phyloP scores from a whole-genome alignment of 164 flowering plant species.

The Nymphaea colorata region DNA sequence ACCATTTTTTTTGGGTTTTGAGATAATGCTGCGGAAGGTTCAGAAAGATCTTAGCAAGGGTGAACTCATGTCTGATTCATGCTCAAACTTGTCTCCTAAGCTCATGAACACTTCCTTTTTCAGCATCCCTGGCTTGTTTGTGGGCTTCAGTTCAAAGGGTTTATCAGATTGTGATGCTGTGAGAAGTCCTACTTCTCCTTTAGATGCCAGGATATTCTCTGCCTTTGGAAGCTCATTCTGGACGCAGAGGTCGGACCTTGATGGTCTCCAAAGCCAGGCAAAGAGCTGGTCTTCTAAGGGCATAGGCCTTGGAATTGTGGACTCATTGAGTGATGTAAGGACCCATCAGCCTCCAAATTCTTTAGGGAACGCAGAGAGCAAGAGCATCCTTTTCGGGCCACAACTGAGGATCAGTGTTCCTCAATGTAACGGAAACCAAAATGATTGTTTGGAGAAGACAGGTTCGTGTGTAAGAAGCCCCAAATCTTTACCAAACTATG shows the following conservation, averaged over 20 bases:
- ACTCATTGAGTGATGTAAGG: conserved; percentile 26
- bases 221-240: conserved; percentile 29
- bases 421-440: conserved; percentile 1
- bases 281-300: conserved; percentile 45
- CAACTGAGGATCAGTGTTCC: conserved; percentile 31
- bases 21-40: not conserved
- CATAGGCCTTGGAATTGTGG: conserved; percentile 69
- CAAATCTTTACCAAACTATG: conserved; percentile 44
- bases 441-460: conserved; percentile 1
- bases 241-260: conserved; percentile 23
- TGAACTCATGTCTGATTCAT: not conserved
- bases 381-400: conserved; percentile 47
- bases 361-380: conserved; percentile 18
- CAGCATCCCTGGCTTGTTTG: conserved; percentile 54
- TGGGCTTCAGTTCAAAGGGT: conserved; percentile 43
- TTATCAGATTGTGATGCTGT: conserved; percentile 60
- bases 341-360: conserved; percentile 2
- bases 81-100: not conserved
- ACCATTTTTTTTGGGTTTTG: not conserved
- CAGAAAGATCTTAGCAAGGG: not conserved
- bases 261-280: conserved; percentile 15
- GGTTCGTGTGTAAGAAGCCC: conserved; percentile 20
- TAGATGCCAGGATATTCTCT: conserved; percentile 51
- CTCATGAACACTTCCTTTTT: conserved; percentile 29
- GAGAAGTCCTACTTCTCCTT: conserved; percentile 78